phyloP scores from a whole-genome alignment of 768 basidiomycete genomes.

The Suillus weaverae region DNA sequence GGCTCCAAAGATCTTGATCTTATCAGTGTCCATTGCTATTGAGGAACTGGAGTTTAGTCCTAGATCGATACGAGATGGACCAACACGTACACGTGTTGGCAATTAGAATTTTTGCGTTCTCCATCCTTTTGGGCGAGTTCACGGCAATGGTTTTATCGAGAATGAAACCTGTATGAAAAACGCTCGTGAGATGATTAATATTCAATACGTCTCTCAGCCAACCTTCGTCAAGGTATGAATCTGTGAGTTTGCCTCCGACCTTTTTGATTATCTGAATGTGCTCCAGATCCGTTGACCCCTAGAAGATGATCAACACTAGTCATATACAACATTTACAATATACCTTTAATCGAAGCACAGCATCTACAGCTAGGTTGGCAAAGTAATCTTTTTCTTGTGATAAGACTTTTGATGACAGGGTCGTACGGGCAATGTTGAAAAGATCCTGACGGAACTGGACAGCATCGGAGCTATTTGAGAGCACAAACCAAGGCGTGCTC shows the following conservation, averaged over 20 bases:
- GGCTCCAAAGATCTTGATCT: constrained; percentile 99
- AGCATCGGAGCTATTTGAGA: constrained; percentile 58
- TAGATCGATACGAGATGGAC: background rate
- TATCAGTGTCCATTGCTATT: constrained; percentile 98
- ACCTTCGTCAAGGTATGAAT: constrained; percentile 98
- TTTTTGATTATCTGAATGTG: constrained; percentile 99
- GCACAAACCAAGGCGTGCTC: background rate
- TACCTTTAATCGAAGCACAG: constrained; percentile 89
- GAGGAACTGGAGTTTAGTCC: background rate
- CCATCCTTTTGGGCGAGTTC: constrained; percentile 92
- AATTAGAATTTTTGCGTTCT: constrained; percentile 94
- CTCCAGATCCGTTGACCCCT: constrained; percentile 96
- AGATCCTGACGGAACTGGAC: constrained; percentile 82
- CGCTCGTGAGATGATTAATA: background rate
- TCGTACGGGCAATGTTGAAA: constrained; percentile 96
- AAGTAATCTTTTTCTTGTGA: constrained; percentile 98
- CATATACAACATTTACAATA: background rate
- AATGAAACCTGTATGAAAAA: constrained; percentile 73
- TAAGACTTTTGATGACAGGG: constrained; percentile 93
- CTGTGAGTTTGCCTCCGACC: constrained; percentile 95
- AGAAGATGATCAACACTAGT: constrained; percentile 9
- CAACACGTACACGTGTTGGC: constrained; percentile 86
- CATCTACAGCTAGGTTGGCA: constrained; percentile 95
- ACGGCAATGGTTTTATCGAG: constrained; percentile 94
- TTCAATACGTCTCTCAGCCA: constrained; percentile 8